These are phyloP conservation scores for Closterium sp. DNA, from an alignment of 139 green algal species.

Conservation along the genomic window DNA sequence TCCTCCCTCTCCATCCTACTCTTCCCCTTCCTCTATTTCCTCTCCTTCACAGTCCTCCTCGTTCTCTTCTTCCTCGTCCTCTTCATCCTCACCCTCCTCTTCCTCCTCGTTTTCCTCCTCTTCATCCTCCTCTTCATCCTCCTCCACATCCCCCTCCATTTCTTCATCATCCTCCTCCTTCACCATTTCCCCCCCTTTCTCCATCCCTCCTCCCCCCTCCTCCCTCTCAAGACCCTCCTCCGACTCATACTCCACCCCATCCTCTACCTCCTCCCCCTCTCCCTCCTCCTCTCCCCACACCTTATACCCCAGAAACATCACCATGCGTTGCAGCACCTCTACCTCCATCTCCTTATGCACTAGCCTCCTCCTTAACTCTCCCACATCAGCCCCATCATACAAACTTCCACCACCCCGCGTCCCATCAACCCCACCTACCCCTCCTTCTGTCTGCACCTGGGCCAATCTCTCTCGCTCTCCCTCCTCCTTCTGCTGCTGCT, in stretches of 20 bases:
- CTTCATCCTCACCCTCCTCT: neutral
- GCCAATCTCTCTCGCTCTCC: no score
- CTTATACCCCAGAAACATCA: neutral
- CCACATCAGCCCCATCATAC: neutral
- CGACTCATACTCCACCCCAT: neutral
- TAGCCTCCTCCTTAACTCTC: neutral
- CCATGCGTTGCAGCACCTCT: neutral
- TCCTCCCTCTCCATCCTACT: neutral
- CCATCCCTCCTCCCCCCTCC: neutral
- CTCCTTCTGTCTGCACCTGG: neutral
- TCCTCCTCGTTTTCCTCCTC: neutral
- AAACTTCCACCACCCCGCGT: neutral
- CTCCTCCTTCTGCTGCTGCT: neutral
- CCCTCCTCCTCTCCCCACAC: neutral
- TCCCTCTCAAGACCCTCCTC: neutral
- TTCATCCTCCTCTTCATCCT: neutral
- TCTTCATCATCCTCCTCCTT: neutral
- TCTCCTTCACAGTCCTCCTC: neutral
- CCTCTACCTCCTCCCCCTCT: neutral
- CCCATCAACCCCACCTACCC: no score
- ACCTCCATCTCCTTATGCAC: neutral
- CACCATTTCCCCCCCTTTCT: neutral
- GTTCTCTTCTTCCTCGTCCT: neutral
- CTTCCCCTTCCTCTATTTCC: neutral
- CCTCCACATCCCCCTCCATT: neutral